Conservation (phyloP, 192 early-diverging fungal species). For the Rhizophagus clarus region DNA sequence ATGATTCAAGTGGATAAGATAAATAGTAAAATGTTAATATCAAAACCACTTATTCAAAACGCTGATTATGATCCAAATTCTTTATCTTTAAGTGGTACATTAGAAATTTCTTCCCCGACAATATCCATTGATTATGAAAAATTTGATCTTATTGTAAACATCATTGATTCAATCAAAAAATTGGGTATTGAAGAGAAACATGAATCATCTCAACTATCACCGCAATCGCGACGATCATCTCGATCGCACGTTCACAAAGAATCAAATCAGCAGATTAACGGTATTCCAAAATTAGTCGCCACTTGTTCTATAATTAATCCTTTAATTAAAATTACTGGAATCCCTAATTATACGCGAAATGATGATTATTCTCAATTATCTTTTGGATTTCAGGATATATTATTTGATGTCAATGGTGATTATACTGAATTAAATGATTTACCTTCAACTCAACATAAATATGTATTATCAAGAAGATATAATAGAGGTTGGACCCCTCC, state of each 20-base stretch:
- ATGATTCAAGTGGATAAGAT: conserved; percentile 17
- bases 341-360: not conserved
- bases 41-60: not conserved
- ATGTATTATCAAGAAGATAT: conserved; percentile 19
- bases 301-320: not conserved
- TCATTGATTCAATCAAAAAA: not conserved
- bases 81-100: conserved; percentile 16
- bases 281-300: conserved; percentile 22
- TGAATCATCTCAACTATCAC: not conserved
- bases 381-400: conserved; percentile 30
- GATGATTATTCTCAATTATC: not conserved
- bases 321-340: conserved; percentile 15
- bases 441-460: not conserved
- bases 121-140: not conserved
- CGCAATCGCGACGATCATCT: too few relatives aligned
- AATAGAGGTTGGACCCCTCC: conserved; percentile 18
- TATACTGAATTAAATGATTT: conserved; percentile 28
- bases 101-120: conserved; percentile 13
- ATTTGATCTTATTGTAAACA: not conserved
- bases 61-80: conserved; percentile 27
- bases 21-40: not conserved
- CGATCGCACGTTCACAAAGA: not conserved
- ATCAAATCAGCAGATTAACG: not conserved
- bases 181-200: not conserved
- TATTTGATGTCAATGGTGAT: conserved; percentile 22